Percentiles rank a stretch among this genome's conserved stretches.
Conservation (phyloP, 2,329 filamentous ascomycete genomes). For the Shiraia bambusicola region DNA sequence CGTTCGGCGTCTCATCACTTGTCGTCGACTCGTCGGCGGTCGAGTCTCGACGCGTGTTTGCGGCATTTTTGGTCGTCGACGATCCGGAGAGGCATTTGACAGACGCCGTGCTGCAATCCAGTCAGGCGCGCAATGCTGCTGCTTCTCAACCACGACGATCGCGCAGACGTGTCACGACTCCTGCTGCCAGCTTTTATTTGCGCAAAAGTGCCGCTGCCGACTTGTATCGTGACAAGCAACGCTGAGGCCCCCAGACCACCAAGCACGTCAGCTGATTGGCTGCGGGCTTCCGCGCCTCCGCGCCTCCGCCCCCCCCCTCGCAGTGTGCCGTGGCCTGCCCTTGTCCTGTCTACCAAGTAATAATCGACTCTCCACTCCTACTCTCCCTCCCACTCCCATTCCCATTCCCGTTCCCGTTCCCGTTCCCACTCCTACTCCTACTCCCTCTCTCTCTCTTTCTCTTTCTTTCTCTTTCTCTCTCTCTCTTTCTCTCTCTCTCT, state of each 20-base stretch:
- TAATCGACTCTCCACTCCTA: not conserved
- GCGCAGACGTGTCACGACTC: no score
- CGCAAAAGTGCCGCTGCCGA: no score
- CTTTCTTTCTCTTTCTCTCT: conserved; percentile 7
- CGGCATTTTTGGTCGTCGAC: conserved; percentile 11
- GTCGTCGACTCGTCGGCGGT: not conserved
- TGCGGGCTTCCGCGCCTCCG: conserved; percentile 1
- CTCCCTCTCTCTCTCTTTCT: conserved; percentile 3
- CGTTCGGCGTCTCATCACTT: conserved; percentile 1
- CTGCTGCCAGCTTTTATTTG: no score
- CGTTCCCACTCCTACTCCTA: conserved; percentile 4
- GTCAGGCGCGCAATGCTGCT: not conserved
- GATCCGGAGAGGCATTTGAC: not conserved
- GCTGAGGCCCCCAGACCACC: no score
- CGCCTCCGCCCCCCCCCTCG: not conserved
- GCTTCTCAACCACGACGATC: no score
- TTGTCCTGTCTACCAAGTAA: no score
- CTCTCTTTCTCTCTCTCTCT: conserved; percentile 12
- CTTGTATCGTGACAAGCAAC: no score
- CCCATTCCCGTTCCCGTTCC: not conserved
- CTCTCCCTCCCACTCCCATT: not conserved
- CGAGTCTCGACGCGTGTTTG: conserved; percentile 4
- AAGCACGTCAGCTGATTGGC: not conserved
- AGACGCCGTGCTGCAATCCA: not conserved
- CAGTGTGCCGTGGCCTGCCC: not conserved